Base-by-base conservation (phyloP, 2,329 filamentous ascomycete genomes). In the Colletotrichum sp. region DNA sequence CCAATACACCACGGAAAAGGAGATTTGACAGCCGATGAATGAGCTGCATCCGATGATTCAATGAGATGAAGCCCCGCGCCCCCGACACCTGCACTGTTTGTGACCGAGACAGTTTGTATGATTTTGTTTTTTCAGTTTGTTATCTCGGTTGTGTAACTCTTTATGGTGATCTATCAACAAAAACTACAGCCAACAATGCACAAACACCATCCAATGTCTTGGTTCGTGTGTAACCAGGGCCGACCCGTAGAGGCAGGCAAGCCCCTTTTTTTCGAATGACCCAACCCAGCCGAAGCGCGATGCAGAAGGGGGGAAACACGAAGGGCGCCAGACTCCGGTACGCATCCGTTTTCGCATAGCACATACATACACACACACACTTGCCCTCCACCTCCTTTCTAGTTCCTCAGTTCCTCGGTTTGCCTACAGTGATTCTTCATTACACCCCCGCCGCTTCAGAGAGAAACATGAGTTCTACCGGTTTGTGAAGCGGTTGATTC, bases 1-100 rank as follows among this genome's bases (percentile, higher is more conserved):
- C 74, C 70, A 69, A 76, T 74, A 76, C 58, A 74, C 70, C 48
- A 48, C 64, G 66, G 72, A 76, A 76, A 58, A 67, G 21, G 70
- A 74, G 48, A 66, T 69, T 74, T 63, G 34, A 69, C 71, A 60
- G 70, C 70, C 58, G 64, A 76, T 68, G 21, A 74, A 72, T 52
- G 73, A 72, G 73, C 69, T 67, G 69, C 69, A 63, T 58, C 48
- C 57, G 26, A 67, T 55, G 55, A 67, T 73, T 64, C 69, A 69
- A 65, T 38, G 58, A 69, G n/a, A 18, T 52, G 26, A 67, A 52
- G 36, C 21, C 38, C 58, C 55, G 15, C 43, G 38, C 30, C 36
- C 26, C 21, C 32, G 26, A 43, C 21, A 24, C 52, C 8, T 30
- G 48, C 18, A 61, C 26, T 43, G 57, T 21, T n/a, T 21, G 30